phyloP scores from a whole-genome alignment of 805 yeast species.

The Ogataea pilisensis region DNA sequence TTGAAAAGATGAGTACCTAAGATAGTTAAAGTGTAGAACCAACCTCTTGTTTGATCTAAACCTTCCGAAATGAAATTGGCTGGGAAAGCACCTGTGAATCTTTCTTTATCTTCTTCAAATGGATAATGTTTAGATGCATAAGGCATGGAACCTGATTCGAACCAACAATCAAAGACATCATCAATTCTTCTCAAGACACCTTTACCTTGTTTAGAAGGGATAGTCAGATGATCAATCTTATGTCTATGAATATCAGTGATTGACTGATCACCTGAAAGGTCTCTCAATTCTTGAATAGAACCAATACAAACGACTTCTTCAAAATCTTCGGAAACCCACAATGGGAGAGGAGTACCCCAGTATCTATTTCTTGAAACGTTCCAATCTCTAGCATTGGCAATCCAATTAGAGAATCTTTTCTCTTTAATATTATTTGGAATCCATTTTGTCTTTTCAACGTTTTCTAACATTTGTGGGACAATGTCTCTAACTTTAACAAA shows the following conservation, averaged over 20 bases:
- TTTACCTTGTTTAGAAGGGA: slow-evolving; percentile 87
- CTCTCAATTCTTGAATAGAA: slow-evolving; percentile 79
- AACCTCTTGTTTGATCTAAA: slow-evolving; percentile 98
- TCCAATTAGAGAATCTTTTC: slow-evolving; percentile 96
- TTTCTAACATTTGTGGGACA: slow-evolving; percentile 83
- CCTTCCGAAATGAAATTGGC: slow-evolving; percentile 99
- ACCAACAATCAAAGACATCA: slow-evolving; percentile 99
- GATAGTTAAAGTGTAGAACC: slow-evolving; percentile 97
- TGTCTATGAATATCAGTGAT: slow-evolving; percentile 95
- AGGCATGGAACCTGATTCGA: slow-evolving; percentile 99
- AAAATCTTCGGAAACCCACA: slow-evolving; percentile 94
- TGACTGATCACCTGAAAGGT: slow-evolving; percentile 74
- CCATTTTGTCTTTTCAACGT: slow-evolving; percentile 88
- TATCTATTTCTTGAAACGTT: slow-evolving; percentile 96
- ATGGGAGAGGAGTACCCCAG: slow-evolving; percentile 99
- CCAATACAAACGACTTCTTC: slow-evolving; percentile 93
- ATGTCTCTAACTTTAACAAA: slow-evolving; percentile 85
- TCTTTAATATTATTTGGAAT: slow-evolving; percentile 89
- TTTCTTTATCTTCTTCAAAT: slow-evolving; percentile 74
- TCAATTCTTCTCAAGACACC: slow-evolving; percentile 86
- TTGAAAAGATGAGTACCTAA: slow-evolving; percentile 93
- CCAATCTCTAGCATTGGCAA: slow-evolving; percentile 99
- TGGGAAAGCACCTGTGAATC: slow-evolving; percentile 75
- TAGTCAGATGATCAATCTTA: slow-evolving; percentile 82
- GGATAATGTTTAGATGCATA: slow-evolving; percentile 97